Evolutionary conservation across 371 early-diverging fungal species (phyloP).

Genomic region (Blastocladiella emersonii): DNA sequence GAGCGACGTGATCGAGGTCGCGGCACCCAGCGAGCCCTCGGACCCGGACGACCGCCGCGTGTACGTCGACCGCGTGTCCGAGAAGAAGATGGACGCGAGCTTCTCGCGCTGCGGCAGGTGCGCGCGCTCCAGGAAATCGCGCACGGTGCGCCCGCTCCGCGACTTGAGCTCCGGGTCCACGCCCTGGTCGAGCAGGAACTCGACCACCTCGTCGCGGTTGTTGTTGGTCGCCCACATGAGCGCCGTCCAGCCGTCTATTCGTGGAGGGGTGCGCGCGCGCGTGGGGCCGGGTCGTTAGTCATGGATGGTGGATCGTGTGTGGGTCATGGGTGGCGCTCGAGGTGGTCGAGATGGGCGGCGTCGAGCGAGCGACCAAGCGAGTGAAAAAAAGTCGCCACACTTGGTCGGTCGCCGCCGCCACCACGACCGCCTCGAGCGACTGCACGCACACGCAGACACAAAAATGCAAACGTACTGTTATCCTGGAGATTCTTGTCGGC

Average conservation of each 20-base stretch:
- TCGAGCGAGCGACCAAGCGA: too few relatives aligned
- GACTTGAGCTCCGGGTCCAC: constrained; percentile 59
- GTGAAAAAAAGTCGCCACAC: too few relatives aligned
- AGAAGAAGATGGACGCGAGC: not conserved
- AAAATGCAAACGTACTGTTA: constrained; percentile 35
- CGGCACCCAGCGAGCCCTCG: not conserved
- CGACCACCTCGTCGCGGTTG: constrained; percentile 56
- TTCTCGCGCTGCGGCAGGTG: constrained; percentile 1
- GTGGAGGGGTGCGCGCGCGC: constrained; percentile 7
- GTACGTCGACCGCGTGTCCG: not conserved
- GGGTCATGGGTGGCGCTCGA: too few relatives aligned
- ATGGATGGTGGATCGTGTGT: too few relatives aligned
- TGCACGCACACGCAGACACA: not conserved
- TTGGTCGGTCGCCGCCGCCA: too few relatives aligned
- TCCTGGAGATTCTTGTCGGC: constrained; percentile 63
- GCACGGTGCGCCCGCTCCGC: constrained; percentile 59
- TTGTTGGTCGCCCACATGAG: constrained; percentile 90
- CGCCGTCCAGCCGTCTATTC: constrained; percentile 81
- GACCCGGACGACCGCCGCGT: not conserved
- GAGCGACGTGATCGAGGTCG: not conserved
- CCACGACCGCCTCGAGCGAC: too few relatives aligned
- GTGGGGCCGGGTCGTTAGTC: not conserved
- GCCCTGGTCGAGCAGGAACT: constrained; percentile 59
- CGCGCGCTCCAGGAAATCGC: constrained; percentile 42
- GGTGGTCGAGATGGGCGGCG: too few relatives aligned